phyloP scores from a whole-genome alignment of 371 early-diverging fungal genomes.

The Mortierella sp. region DNA sequence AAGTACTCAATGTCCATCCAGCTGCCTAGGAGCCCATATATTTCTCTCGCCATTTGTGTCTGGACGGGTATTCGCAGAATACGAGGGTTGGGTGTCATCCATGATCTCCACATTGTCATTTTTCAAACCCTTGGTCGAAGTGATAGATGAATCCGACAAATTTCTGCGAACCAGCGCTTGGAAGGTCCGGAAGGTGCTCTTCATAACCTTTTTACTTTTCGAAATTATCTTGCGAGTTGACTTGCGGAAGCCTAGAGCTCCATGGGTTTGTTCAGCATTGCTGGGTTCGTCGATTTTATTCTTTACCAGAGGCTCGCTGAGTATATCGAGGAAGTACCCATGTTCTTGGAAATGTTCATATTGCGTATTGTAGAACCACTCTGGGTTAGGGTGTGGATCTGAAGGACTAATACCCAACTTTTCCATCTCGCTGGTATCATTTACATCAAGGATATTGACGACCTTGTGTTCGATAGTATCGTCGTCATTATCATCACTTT shows the following conservation, averaged over 20 bases:
- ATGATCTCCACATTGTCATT: background rate
- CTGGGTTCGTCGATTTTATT: no score
- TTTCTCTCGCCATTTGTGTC: background rate
- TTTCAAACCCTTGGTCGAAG: background rate
- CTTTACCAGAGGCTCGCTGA: no score
- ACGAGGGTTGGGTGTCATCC: background rate
- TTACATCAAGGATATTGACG: slow-evolving; percentile 23
- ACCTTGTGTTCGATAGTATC: background rate
- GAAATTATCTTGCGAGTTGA: background rate
- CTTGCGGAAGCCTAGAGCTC: background rate
- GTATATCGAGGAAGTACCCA: no score
- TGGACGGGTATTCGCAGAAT: background rate
- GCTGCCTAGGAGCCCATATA: background rate
- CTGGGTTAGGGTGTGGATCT: slow-evolving; percentile 20
- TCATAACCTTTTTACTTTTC: background rate
- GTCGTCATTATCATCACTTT: background rate
- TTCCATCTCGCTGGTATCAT: slow-evolving; percentile 24
- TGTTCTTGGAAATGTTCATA: background rate
- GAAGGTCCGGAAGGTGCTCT: background rate
- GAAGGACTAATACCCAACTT: slow-evolving; percentile 20
- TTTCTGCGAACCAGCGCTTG: background rate
- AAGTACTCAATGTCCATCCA: background rate
- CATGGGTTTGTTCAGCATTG: background rate
- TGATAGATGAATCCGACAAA: background rate
- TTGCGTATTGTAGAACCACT: slow-evolving; percentile 14